These are phyloP conservation scores for Calcarisporium arbuscula DNA, from an alignment of 2,329 filamentous ascomycete genomes.

Conservation along the genomic window DNA sequence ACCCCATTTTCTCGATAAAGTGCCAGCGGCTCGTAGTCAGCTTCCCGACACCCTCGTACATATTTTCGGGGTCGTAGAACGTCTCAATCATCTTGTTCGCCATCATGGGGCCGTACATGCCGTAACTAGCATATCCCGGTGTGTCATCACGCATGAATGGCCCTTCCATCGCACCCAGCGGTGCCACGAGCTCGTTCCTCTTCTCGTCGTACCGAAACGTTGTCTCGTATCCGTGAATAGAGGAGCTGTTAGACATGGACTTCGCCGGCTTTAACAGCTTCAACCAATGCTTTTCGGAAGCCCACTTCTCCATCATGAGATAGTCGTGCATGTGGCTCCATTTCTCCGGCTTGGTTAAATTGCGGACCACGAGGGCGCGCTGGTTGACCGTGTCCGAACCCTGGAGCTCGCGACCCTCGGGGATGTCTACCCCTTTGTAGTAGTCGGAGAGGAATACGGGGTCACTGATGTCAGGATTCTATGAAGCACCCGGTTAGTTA, in stretches of 20 bases:
- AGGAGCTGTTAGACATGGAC: too few species aligned
- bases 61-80: conserved; percentile 9
- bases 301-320: conserved; percentile 9
- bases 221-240: too few species aligned
- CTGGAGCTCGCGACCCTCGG: not conserved
- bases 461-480: too few species aligned
- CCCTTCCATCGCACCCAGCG: conserved; percentile 8
- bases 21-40: too few species aligned
- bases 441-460: too few species aligned
- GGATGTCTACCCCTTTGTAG: conserved; percentile 6
- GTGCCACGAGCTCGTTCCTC: conserved; percentile 13
- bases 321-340: conserved; percentile 13
- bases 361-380: too few species aligned
- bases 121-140: conserved; percentile 11
- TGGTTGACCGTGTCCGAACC: too few species aligned
- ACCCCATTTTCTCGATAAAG: too few species aligned
- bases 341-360: not conserved
- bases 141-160: conserved; percentile 5
- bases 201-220: conserved; percentile 5
- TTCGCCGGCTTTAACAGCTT: conserved; percentile 2
- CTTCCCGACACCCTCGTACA: too few species aligned
- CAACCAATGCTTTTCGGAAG: conserved; percentile 6
- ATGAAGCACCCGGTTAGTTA: too few species aligned
- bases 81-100: conserved; percentile 9
- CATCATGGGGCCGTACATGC: conserved; percentile 9